A percentile compares a stretch with the other conserved stretches of the same genome.
These are phyloP conservation scores for Medicago lupulina DNA, from an alignment of 306 rosid genomes.

Conservation along the genomic window DNA sequence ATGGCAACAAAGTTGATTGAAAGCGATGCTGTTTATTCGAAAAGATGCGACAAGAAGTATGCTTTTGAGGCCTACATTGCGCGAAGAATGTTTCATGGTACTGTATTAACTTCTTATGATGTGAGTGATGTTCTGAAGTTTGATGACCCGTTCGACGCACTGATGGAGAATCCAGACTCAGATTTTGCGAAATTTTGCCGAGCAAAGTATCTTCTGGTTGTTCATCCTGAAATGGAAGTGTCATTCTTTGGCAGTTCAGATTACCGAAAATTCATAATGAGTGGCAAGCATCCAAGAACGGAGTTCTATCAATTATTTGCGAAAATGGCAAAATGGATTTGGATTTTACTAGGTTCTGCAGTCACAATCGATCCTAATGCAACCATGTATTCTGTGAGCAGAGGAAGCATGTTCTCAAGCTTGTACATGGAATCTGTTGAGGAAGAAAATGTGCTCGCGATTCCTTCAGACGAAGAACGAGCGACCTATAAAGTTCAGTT, in stretches of 20 bases:
- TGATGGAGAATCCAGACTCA: conserved; percentile 68
- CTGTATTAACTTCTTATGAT: conserved; percentile 39
- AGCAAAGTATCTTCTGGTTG: conserved; percentile 60
- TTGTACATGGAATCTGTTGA: conserved; percentile 71
- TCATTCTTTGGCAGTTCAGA: conserved; percentile 79
- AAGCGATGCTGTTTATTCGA: conserved; percentile 56
- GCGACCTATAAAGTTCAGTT: conserved; percentile 59
- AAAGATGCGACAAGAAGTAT: conserved; percentile 79
- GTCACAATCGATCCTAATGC: conserved; percentile 60
- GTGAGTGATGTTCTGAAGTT: conserved; percentile 59
- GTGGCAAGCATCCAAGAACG: conserved; percentile 81
- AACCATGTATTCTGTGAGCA: conserved; percentile 57
- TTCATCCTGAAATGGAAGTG: conserved; percentile 77
- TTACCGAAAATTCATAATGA: conserved; percentile 59
- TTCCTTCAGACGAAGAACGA: conserved; percentile 33
- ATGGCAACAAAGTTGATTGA: conserved; percentile 63
- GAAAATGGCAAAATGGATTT: conserved; percentile 82
- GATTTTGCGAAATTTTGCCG: conserved; percentile 71
- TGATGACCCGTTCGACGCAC: conserved; percentile 67
- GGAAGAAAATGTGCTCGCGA: conserved; percentile 46
- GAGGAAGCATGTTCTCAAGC: conserved; percentile 62
- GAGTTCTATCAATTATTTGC: conserved; percentile 79
- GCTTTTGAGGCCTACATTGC: conserved; percentile 86
- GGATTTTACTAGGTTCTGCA: conserved; percentile 70
- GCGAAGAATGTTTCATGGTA: conserved; percentile 66